These are phyloP conservation scores for Amaranthus tricolor DNA, from an alignment of 179 eudicot species.

Conservation along the genomic window DNA sequence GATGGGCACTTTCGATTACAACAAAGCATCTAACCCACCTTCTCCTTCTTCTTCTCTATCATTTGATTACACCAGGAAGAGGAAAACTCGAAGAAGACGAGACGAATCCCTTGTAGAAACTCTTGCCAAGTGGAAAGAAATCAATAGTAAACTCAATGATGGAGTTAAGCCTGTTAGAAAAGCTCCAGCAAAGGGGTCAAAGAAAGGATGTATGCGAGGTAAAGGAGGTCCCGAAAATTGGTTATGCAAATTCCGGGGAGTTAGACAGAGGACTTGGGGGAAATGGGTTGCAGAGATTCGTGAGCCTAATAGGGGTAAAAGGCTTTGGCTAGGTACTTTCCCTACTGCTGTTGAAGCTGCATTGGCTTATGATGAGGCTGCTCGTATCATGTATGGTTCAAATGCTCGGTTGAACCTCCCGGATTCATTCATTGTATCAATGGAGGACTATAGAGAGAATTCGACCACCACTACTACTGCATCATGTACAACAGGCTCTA, in stretches of 20 bases:
- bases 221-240: conserved; percentile 83
- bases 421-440: conserved; percentile 5
- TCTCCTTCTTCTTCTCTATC: conserved; percentile 23
- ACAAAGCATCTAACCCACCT: conserved; percentile 30
- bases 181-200: conserved; percentile 77
- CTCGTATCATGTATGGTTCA: conserved; percentile 71
- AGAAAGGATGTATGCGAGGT: conserved; percentile 84
- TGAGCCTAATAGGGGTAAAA: conserved; percentile 64
- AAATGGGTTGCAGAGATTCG: conserved; percentile 90
- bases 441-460: conserved; percentile 9
- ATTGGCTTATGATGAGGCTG: conserved; percentile 83
- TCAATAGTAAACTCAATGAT: conserved; percentile 36
- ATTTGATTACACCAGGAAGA: conserved; percentile 43
- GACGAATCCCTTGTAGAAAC: conserved; percentile 47
- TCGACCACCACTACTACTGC: conserved; percentile 10
- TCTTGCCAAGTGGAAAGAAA: conserved; percentile 67
- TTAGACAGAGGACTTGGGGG: conserved; percentile 85
- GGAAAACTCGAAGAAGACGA: conserved; percentile 51
- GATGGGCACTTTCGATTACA: conserved; percentile 27
- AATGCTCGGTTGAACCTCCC: conserved; percentile 71
- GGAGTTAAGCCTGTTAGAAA: conserved; percentile 41
- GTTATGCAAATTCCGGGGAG: conserved; percentile 55
- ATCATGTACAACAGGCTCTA: conserved; percentile 22
- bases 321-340: conserved; percentile 88
- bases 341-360: conserved; percentile 76